Base-by-base conservation (phyloP, 83 land plant species). In the Diphasiastrum complanatum region DNA sequence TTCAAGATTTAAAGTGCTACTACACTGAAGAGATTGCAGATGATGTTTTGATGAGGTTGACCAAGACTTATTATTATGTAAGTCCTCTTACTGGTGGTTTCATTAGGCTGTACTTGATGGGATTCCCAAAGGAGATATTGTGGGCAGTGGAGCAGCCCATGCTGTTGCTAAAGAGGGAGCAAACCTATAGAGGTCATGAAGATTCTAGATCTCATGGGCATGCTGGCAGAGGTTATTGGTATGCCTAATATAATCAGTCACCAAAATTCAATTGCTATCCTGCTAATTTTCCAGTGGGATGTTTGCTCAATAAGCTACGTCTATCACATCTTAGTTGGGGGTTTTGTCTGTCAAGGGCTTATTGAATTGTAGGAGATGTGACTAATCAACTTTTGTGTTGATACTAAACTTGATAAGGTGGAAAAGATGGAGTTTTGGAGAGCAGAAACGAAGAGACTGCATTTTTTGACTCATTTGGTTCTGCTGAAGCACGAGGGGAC, bases 61-160 rank as follows among this genome's bases (percentile, higher is more conserved):
- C 26, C 26, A 6, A 4, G 14, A 0, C 46, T 16, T 45, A 12
- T n/a, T n/a, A n/a, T 45, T 12, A 24, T 47, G 59, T 26, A 11
- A n/a, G n/a, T 48, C 23, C 65, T 22, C 45, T 35, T 58, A 47
- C 6, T 31, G 47, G 52, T 50, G 60, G 75, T 51, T 4, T 22
- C 60, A n/a, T n/a, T n/a, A 95, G 99, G 80, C 58, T 66, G 67
- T 86, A 25, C 38, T 90, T 60, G 83, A 82, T 60, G 95, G 82
- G 41, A 90, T 90, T 64, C 85, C 79, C 28, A 87, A 80, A 61
- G 99, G 97, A 47, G 95, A 95, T 46, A 81, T 95, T 26, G 46
- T 81, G 28, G 81, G 91, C 46, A 85, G 99, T 66, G 96, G 92
- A 47, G 78, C 84, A 2, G 77, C 81, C 32, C 91, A 81, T 55